A percentile compares a stretch with the other conserved stretches of the same genome.
phyloP scores from a whole-genome alignment of 2,329 filamentous ascomycete species.

The Clarireedia homoeocarpa region DNA sequence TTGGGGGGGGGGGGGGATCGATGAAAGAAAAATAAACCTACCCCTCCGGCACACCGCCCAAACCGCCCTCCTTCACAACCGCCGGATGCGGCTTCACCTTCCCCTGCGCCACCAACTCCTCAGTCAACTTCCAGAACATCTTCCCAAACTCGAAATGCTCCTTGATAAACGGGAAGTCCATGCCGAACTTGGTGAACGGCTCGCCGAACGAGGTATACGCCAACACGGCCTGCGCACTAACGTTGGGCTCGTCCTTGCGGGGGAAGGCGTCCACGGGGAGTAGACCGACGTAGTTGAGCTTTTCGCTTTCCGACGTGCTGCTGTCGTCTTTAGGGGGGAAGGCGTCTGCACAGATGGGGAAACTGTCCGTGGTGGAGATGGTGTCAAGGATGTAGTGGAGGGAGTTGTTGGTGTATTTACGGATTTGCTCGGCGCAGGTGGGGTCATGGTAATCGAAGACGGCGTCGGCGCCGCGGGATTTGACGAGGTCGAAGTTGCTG shows the following conservation, averaged over 20 bases:
- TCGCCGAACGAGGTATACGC: background rate
- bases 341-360: conserved; percentile 10
- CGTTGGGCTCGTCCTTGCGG: background rate
- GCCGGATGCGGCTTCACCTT: background rate
- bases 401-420: conserved; percentile 40
- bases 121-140: background rate
- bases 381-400: conserved; percentile 26
- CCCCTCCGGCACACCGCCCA: background rate
- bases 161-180: background rate
- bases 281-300: background rate
- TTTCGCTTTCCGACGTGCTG: background rate
- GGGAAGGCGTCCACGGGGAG: background rate
- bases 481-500: conserved; percentile 31
- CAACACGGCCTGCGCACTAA: background rate
- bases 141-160: background rate
- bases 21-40: background rate
- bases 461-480: conserved; percentile 32
- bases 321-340: background rate
- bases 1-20: too few relatives aligned
- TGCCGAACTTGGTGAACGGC: background rate
- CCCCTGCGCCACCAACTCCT: background rate
- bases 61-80: background rate
- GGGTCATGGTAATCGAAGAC: conserved; percentile 38
- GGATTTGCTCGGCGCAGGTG: conserved; percentile 36
- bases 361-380: conserved; percentile 16